Evolutionary conservation across 495 filamentous ascomycete genomes (phyloP).

Genomic region (Penicillium cataractarum): DNA sequence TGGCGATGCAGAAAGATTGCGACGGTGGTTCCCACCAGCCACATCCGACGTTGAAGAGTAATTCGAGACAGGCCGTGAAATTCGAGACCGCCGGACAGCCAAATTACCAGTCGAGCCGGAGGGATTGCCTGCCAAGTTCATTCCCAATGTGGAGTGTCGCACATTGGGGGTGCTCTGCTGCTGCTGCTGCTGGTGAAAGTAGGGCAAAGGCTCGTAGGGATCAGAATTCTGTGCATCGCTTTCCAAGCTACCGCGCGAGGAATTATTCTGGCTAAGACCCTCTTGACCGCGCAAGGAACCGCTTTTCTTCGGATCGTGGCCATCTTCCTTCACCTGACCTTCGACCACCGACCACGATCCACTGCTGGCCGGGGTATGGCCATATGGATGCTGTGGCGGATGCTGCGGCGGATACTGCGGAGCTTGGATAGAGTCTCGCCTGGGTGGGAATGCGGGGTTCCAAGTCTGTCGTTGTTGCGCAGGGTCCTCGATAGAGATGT

Average conservation of each 20-base stretch:
- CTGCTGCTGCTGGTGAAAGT: constrained; percentile 54
- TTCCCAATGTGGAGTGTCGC: constrained; percentile 18
- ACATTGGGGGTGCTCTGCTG: constrained; percentile 18
- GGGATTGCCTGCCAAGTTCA: constrained; percentile 28
- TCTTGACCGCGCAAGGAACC: constrained; percentile 32
- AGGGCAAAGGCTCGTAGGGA: constrained; percentile 51
- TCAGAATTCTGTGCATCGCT: constrained; percentile 40
- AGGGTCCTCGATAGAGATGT: constrained; percentile 41
- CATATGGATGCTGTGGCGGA: constrained; percentile 24
- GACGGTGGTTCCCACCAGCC: constrained; percentile 53
- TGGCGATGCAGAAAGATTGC: constrained; percentile 59
- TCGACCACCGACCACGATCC: constrained; percentile 48
- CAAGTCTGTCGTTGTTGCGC: constrained; percentile 45
- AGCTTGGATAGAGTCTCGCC: constrained; percentile 39
- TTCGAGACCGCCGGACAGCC: constrained; percentile 56
- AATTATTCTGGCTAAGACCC: constrained; percentile 34
- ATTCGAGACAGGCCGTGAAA: constrained; percentile 68
- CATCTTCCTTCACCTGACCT: constrained; percentile 29
- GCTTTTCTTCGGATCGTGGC: constrained; percentile 27
- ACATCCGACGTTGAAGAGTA: constrained; percentile 73
- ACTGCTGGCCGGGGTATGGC: constrained; percentile 43
- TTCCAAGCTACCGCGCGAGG: constrained; percentile 46
- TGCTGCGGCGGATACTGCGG: constrained; percentile 17
- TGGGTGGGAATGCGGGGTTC: constrained; percentile 45
- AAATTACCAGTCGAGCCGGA: constrained; percentile 55